A percentile compares a stretch with the other conserved stretches of the same genome.
phyloP scores from a whole-genome alignment of 345 rosid genomes.

The Eucalyptus guilfoylei region DNA sequence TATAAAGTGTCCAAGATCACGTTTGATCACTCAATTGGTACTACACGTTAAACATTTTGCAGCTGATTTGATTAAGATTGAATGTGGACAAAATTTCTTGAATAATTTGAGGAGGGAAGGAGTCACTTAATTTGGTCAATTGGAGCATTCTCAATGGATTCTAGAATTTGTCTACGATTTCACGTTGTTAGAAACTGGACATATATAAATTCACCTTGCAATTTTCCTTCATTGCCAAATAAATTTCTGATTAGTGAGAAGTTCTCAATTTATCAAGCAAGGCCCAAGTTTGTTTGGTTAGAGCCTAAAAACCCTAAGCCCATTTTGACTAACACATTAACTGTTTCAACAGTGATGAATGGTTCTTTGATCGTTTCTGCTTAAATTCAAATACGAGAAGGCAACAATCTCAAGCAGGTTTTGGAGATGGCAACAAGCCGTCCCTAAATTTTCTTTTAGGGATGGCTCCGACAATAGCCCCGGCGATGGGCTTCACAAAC shows the following conservation, averaged over 20 bases:
- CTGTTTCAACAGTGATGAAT: not conserved
- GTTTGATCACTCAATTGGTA: not conserved
- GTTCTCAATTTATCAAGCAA: not conserved
- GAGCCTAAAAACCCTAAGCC: not conserved
- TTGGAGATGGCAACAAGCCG: no score
- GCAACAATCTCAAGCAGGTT: not conserved
- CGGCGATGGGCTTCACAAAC: not conserved
- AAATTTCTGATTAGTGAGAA: not conserved
- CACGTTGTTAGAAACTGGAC: not conserved
- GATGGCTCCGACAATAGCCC: not conserved
- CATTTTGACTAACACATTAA: not conserved
- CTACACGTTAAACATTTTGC: no score
- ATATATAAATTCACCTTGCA: no score
- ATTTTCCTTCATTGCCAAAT: not conserved
- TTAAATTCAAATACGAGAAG: not conserved
- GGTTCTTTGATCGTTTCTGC: not conserved
- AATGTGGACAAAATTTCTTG: not conserved
- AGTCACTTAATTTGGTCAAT: not conserved
- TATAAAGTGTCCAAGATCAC: not conserved
- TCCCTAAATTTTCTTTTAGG: not conserved
- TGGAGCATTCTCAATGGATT: not conserved
- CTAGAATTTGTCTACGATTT: not conserved
- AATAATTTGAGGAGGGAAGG: not conserved
- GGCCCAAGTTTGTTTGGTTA: not conserved
- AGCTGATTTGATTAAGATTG: not conserved